Conservation (phyloP, 352 stramenopile genomes). For the Pythium volutum region DNA sequence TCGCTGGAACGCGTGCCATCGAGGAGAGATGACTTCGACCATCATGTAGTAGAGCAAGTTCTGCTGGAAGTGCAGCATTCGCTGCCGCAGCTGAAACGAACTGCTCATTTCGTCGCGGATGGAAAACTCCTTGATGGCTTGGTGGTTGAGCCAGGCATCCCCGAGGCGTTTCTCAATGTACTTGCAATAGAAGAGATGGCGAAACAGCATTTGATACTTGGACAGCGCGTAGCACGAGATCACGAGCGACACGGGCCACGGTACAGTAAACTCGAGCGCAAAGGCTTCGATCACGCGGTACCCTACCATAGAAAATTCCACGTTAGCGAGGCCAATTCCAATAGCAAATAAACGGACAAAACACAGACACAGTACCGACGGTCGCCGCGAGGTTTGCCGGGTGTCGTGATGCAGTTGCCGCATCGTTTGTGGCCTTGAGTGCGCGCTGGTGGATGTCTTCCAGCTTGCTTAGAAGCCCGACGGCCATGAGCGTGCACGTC, state of each 20-base stretch:
- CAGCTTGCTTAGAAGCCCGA: constrained; percentile 91
- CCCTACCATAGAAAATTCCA: constrained; percentile 21
- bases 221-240: constrained; percentile 92
- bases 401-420: constrained; percentile 36
- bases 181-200: constrained; percentile 99
- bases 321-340: not conserved
- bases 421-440: constrained; percentile 61
- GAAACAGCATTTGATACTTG: constrained; percentile 99
- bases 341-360: not conserved
- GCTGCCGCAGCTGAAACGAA: constrained; percentile 94
- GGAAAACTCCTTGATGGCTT: constrained; percentile 90
- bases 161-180: constrained; percentile 97
- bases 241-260: constrained; percentile 97
- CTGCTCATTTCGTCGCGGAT: constrained; percentile 84
- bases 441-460: constrained; percentile 89
- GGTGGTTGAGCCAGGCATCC: constrained; percentile 95
- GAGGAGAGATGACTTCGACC: constrained; percentile 94
- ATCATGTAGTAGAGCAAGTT: constrained; percentile 99
- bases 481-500: constrained; percentile 80
- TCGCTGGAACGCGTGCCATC: constrained; percentile 89
- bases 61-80: constrained; percentile 99
- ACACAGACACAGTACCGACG: constrained; percentile 12
- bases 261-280: constrained; percentile 94
- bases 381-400: constrained; percentile 20
- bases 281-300: constrained; percentile 96